phyloP scores from a whole-genome alignment of 208 protist genomes.

The Acanthamoeba comandoni region DNA sequence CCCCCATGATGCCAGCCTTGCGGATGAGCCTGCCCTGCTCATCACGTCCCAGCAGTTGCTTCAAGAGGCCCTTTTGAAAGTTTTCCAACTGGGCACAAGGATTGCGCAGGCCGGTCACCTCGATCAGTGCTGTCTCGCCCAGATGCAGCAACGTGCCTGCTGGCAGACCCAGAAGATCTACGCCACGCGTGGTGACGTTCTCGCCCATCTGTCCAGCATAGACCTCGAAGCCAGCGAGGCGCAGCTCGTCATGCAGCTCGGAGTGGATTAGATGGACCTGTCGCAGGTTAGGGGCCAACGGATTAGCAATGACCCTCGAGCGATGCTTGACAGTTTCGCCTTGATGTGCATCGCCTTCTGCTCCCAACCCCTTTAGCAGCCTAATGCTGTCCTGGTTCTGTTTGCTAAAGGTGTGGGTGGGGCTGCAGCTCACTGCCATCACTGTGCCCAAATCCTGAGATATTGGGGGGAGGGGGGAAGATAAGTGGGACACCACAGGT shows the following conservation, averaged over 20 bases:
- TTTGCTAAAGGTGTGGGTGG: too few relatives aligned
- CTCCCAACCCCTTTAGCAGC: too few relatives aligned
- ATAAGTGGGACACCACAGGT: too few relatives aligned
- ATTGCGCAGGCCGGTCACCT: constrained; percentile 47
- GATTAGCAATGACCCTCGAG: constrained; percentile 31
- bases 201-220: constrained; percentile 54
- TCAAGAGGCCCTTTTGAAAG: neutral
- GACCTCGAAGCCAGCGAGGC: neutral
- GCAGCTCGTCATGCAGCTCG: constrained; percentile 24
- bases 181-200: constrained; percentile 46
- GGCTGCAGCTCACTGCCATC: too few relatives aligned
- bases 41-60: neutral
- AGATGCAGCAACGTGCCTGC: constrained; percentile 1
- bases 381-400: too few relatives aligned
- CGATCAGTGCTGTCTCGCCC: constrained; percentile 12
- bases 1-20: constrained; percentile 51
- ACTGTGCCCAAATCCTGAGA: too few relatives aligned
- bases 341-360: constrained; percentile 59
- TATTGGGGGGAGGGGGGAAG: too few relatives aligned
- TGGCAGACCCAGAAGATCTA: constrained; percentile 5
- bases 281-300: constrained; percentile 52
- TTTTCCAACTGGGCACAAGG: constrained; percentile 14
- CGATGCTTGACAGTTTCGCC: constrained; percentile 61
- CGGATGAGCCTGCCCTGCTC: neutral
- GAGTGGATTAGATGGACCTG: constrained; percentile 59